Evolutionary conservation across 345 rosid genomes (phyloP).

Genomic region (Sisymbrium altissimum): DNA sequence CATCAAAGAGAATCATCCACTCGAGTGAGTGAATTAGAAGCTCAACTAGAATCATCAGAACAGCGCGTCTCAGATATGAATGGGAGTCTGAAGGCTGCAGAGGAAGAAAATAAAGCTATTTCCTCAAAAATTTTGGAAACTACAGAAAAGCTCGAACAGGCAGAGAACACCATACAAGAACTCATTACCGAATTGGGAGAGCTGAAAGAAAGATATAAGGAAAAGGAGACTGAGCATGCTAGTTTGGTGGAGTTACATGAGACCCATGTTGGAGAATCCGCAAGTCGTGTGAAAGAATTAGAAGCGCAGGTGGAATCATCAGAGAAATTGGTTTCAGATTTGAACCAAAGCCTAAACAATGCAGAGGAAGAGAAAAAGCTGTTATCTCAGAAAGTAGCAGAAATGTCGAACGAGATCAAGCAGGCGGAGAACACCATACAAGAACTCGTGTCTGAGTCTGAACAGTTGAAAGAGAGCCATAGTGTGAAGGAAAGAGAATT

Average conservation of each 20-base stretch:
- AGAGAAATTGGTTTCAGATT: constrained; percentile 44
- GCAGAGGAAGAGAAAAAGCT: constrained; percentile 53
- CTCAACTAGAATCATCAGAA: constrained; percentile 45
- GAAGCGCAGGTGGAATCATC: constrained; percentile 46
- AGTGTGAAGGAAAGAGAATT: constrained; percentile 43
- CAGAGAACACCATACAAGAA: constrained; percentile 38
- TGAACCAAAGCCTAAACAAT: constrained; percentile 43
- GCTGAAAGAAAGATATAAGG: constrained; percentile 53
- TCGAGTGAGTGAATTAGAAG: constrained; percentile 16
- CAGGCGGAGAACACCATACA: constrained; percentile 42
- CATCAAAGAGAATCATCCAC: constrained; percentile 48
- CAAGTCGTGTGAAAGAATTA: constrained; percentile 27
- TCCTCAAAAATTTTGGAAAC: constrained; percentile 42
- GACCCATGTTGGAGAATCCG: constrained; percentile 46
- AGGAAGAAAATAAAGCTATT: constrained; percentile 54
- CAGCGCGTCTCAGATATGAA: constrained; percentile 44
- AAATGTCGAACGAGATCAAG: constrained; percentile 47
- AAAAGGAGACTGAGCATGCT: constrained; percentile 53
- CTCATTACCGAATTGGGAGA: constrained; percentile 41
- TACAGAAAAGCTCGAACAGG: constrained; percentile 45
- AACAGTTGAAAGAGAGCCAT: constrained; percentile 36
- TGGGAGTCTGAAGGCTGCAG: constrained; percentile 36
- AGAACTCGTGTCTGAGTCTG: constrained; percentile 42
- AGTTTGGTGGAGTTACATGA: constrained; percentile 45
- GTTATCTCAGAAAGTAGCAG: constrained; percentile 45